These are phyloP conservation scores for Globisporangium alternatum DNA, from an alignment of 352 stramenopile species.

Conservation along the genomic window DNA sequence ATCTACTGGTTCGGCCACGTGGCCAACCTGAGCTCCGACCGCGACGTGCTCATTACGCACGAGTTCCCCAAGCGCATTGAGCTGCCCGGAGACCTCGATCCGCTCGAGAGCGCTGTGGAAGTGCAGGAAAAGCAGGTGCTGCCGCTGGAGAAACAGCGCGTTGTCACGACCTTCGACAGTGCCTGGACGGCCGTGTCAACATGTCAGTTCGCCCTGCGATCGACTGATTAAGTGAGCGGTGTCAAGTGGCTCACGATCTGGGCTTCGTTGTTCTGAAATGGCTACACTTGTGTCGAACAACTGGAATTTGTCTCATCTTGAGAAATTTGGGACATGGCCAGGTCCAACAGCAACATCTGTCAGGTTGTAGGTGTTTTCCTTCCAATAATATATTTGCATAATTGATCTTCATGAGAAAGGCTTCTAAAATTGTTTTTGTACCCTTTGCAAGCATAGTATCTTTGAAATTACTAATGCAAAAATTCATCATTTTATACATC, in stretches of 20 bases:
- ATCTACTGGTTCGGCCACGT: slow-evolving; percentile 84
- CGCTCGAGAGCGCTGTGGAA: slow-evolving; percentile 20
- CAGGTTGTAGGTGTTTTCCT: not conserved
- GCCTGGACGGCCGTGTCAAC: slow-evolving; percentile 40
- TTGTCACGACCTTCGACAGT: slow-evolving; percentile 35
- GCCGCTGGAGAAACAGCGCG: slow-evolving; percentile 19
- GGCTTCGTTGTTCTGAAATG: slow-evolving; percentile 2
- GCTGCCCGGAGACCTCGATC: slow-evolving; percentile 53
- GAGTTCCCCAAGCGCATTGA: slow-evolving; percentile 50
- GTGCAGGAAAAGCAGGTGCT: slow-evolving; percentile 21
- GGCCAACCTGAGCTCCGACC: slow-evolving; percentile 45
- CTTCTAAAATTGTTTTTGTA: too few relatives aligned
- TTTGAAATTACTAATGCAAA: not conserved
- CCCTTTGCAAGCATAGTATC: too few relatives aligned
- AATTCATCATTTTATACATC: not conserved
- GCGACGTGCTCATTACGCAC: slow-evolving; percentile 62
- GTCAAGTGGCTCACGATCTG: too few relatives aligned
- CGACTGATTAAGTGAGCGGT: too few relatives aligned
- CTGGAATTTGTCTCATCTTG: not conserved
- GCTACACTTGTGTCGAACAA: not conserved
- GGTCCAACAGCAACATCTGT: slow-evolving; percentile 2
- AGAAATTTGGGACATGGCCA: not conserved
- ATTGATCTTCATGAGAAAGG: too few relatives aligned
- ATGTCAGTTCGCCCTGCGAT: too few relatives aligned
- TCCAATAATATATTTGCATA: not conserved